These are phyloP conservation scores for Penicillium longicatenatum DNA, from an alignment of 495 filamentous ascomycete genomes.

Conservation along the genomic window DNA sequence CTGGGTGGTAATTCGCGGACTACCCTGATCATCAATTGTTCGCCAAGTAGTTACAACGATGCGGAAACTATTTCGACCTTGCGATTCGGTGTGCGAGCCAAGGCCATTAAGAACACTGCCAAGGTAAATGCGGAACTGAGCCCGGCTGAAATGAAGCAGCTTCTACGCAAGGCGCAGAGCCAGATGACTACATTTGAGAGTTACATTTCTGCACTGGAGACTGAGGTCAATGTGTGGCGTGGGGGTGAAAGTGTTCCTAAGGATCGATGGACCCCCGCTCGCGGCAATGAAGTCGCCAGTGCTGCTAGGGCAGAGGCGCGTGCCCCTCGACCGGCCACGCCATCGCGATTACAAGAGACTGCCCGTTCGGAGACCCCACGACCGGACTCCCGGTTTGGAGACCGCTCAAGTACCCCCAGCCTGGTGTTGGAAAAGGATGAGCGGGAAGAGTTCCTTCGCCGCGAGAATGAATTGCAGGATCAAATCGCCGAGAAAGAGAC, in stretches of 20 bases:
- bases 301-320: constrained; percentile 60
- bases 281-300: constrained; percentile 57
- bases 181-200: constrained; percentile 86
- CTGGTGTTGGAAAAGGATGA: constrained; percentile 93
- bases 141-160: constrained; percentile 86
- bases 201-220: constrained; percentile 82
- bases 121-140: constrained; percentile 99
- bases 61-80: constrained; percentile 91
- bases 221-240: constrained; percentile 84
- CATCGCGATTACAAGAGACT: constrained; percentile 68
- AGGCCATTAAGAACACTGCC: constrained; percentile 99
- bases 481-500: constrained; percentile 92
- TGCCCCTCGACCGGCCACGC: constrained; percentile 71
- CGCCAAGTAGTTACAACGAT: constrained; percentile 97
- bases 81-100: constrained; percentile 93
- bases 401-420: constrained; percentile 84
- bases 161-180: constrained; percentile 86
- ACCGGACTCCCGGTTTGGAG: constrained; percentile 81
- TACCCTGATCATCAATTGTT: constrained; percentile 97
- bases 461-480: constrained; percentile 96
- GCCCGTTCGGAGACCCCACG: constrained; percentile 62
- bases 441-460: constrained; percentile 89
- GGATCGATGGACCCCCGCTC: constrained; percentile 72
- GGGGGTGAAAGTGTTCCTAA: constrained; percentile 84
- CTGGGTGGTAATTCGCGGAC: constrained; percentile 96